A percentile compares a stretch with the other conserved stretches of the same genome.
These are phyloP conservation scores for Catenaria anguillulae DNA, from an alignment of 371 early-diverging fungal genomes.

Conservation along the genomic window DNA sequence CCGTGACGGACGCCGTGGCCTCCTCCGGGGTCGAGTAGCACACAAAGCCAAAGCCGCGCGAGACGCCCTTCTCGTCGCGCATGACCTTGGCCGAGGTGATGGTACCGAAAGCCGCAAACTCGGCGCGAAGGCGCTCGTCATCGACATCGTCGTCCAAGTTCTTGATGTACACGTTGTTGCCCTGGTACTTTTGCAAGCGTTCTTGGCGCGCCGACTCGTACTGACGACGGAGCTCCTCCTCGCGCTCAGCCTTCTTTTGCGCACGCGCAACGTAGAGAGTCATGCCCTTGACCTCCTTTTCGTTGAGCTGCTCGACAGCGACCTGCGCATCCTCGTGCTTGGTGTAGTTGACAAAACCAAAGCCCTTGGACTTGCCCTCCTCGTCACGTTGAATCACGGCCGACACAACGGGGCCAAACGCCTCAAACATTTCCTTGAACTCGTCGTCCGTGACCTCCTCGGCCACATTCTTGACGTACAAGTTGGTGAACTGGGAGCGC, in stretches of 20 bases:
- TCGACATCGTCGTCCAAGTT: slow-evolving; percentile 92
- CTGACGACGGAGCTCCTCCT: slow-evolving; percentile 84
- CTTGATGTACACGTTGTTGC: slow-evolving; percentile 95
- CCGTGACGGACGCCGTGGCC: slow-evolving; percentile 77
- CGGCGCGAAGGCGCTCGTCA: slow-evolving; percentile 87
- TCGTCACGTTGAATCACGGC: slow-evolving; percentile 57
- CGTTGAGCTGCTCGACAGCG: slow-evolving; percentile 90
- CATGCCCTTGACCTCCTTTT: slow-evolving; percentile 78
- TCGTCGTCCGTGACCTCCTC: slow-evolving; percentile 65
- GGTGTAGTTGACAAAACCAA: slow-evolving; percentile 95
- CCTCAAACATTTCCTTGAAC: slow-evolving; percentile 64
- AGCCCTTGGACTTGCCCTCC: slow-evolving; percentile 71
- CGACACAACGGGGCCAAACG: slow-evolving; percentile 80
- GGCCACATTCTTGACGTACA: slow-evolving; percentile 97
- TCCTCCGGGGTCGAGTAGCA: slow-evolving; percentile 83
- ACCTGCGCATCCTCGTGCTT: slow-evolving; percentile 77
- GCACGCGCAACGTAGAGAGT: slow-evolving; percentile 93
- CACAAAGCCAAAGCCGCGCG: slow-evolving; percentile 81
- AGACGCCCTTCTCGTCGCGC: slow-evolving; percentile 72
- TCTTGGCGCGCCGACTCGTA: slow-evolving; percentile 87
- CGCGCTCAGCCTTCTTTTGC: slow-evolving; percentile 97
- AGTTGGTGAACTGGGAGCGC: slow-evolving; percentile 88
- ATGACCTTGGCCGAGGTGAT: slow-evolving; percentile 96
- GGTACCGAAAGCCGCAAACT: slow-evolving; percentile 85
- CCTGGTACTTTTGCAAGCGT: slow-evolving; percentile 92